phyloP scores from a whole-genome alignment of 306 rosid genomes.

The Trifolium repens region DNA sequence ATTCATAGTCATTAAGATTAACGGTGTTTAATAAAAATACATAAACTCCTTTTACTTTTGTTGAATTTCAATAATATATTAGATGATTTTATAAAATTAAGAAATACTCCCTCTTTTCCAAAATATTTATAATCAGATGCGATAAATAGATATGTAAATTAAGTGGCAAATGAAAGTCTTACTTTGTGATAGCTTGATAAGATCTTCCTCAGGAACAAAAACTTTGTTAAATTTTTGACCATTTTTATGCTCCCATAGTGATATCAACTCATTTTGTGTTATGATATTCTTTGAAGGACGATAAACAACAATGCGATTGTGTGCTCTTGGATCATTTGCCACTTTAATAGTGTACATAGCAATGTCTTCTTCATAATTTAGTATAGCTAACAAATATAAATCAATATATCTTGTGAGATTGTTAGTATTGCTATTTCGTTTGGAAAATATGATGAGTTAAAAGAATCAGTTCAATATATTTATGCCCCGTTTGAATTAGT shows the following conservation, averaged over 20 bases:
- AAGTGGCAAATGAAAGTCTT: not conserved
- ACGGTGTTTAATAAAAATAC: no score
- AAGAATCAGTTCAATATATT: no score
- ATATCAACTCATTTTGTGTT: slow-evolving; percentile 52
- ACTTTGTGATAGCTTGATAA: slow-evolving; percentile 44
- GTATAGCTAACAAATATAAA: slow-evolving; percentile 36
- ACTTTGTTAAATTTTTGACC: slow-evolving; percentile 21
- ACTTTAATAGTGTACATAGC: slow-evolving; percentile 51
- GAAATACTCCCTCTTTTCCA: no score
- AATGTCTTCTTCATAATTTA: slow-evolving; percentile 55
- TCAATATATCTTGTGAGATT: not conserved
- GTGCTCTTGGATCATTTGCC: slow-evolving; percentile 52
- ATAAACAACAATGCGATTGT: slow-evolving; percentile 40
- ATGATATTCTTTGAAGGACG: slow-evolving; percentile 41
- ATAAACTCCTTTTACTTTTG: no score
- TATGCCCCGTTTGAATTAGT: no score
- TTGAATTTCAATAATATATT: no score
- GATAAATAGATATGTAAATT: no score
- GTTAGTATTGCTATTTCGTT: not conserved
- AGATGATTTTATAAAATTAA: no score
- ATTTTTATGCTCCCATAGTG: slow-evolving; percentile 51
- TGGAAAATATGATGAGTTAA: no score
- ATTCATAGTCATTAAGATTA: no score
- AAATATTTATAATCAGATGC: no score
- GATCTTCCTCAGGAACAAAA: slow-evolving; percentile 35